Evolutionary conservation across 192 early-diverging fungal species (phyloP).

Genomic region (Phycomyces nitens): DNA sequence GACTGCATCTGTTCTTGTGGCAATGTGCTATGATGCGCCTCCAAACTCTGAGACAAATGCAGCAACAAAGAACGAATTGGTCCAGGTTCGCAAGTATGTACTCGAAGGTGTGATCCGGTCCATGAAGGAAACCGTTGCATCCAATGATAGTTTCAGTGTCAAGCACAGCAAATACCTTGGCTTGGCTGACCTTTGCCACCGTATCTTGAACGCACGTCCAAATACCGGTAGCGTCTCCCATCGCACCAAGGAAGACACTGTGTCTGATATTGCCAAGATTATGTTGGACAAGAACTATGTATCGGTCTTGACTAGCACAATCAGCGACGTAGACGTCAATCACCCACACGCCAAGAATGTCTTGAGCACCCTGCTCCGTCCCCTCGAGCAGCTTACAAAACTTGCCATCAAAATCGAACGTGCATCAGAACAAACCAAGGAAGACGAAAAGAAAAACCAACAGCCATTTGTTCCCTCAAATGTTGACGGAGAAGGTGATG

Average conservation of each 20-base stretch:
- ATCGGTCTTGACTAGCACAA: slow-evolving; percentile 67
- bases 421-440: slow-evolving; percentile 41
- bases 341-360: slow-evolving; percentile 79
- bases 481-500: slow-evolving; percentile 38
- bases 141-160: slow-evolving; percentile 43
- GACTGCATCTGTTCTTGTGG: slow-evolving; percentile 63
- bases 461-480: background rate
- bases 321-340: slow-evolving; percentile 86
- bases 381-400: slow-evolving; percentile 86
- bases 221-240: slow-evolving; percentile 8
- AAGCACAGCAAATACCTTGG: slow-evolving; percentile 69
- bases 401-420: slow-evolving; percentile 82
- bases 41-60: slow-evolving; percentile 46
- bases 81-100: slow-evolving; percentile 60
- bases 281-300: slow-evolving; percentile 92
- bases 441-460: slow-evolving; percentile 55
- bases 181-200: slow-evolving; percentile 63
- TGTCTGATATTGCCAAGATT: slow-evolving; percentile 60
- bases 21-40: slow-evolving; percentile 44
- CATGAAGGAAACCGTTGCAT: slow-evolving; percentile 60
- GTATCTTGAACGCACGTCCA: slow-evolving; percentile 57
- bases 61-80: slow-evolving; percentile 50
- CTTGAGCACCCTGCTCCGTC: slow-evolving; percentile 76
- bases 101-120: slow-evolving; percentile 61
- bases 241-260: slow-evolving; percentile 52